Evolutionary conservation across 2,329 filamentous ascomycete genomes (phyloP).

Genomic region (Taxawa tesnikishii): DNA sequence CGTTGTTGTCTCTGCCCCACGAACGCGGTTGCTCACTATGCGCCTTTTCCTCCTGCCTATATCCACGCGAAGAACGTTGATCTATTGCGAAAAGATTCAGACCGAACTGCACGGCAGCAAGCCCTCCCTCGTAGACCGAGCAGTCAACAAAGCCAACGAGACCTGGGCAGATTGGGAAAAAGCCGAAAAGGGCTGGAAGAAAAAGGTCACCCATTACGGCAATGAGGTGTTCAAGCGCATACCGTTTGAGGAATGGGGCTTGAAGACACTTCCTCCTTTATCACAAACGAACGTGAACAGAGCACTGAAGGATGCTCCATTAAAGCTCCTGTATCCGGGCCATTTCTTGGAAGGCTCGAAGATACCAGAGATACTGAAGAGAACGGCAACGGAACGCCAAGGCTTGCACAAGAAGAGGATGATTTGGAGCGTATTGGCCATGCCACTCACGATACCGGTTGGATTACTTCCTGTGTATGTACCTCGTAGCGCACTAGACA

Average conservation of each 20-base stretch:
- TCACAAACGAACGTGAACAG: slow-evolving; percentile 48
- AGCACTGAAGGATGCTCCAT: slow-evolving; percentile 14
- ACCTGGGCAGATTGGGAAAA: slow-evolving; percentile 84
- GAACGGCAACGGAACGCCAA: slow-evolving; percentile 69
- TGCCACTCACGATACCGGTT: slow-evolving; percentile 66
- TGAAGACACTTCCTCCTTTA: slow-evolving; percentile 85
- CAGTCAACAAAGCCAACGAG: slow-evolving; percentile 57
- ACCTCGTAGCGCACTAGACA: no score
- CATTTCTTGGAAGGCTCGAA: slow-evolving; percentile 50
- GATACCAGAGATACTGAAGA: slow-evolving; percentile 53
- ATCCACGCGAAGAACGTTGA: slow-evolving; percentile 76
- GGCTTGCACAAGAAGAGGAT: slow-evolving; percentile 63
- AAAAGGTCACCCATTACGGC: slow-evolving; percentile 71
- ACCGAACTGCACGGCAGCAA: slow-evolving; percentile 24
- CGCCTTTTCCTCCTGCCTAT: slow-evolving; percentile 88
- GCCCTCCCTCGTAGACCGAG: slow-evolving; percentile 53
- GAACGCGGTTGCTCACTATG: no score
- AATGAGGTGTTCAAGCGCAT: slow-evolving; percentile 78
- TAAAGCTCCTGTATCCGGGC: slow-evolving; percentile 66
- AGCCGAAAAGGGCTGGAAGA: slow-evolving; percentile 63
- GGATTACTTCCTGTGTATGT: slow-evolving; percentile 8
- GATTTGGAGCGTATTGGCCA: slow-evolving; percentile 67
- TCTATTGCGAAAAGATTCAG: slow-evolving; percentile 73
- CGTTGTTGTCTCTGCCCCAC: no score
- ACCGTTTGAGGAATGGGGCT: slow-evolving; percentile 92